Conservation (phyloP, 2,329 filamentous ascomycete species). For the Lachnellula occidentalis region DNA sequence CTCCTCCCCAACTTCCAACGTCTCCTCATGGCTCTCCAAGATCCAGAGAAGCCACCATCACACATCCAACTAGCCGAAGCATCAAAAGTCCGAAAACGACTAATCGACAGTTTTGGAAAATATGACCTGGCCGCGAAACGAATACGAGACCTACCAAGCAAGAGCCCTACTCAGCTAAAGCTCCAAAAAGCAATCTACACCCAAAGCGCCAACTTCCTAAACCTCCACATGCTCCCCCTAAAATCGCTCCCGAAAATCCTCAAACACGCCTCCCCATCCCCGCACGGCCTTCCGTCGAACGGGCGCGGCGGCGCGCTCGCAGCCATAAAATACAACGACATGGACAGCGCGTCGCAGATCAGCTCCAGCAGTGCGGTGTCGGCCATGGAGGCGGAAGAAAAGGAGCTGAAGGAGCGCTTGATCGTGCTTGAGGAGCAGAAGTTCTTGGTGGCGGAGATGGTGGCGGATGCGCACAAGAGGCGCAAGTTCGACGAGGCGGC, state of each 20-base stretch:
- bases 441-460: slow-evolving; percentile 67
- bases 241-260: slow-evolving; percentile 55
- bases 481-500: slow-evolving; percentile 66
- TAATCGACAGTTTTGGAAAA: slow-evolving; percentile 67
- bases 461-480: slow-evolving; percentile 60
- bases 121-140: slow-evolving; percentile 64
- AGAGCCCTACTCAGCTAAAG: slow-evolving; percentile 56
- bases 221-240: slow-evolving; percentile 69
- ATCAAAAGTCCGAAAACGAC: slow-evolving; percentile 62
- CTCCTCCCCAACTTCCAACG: slow-evolving; percentile 66
- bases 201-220: slow-evolving; percentile 63
- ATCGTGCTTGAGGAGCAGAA: slow-evolving; percentile 69
- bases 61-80: slow-evolving; percentile 58
- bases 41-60: slow-evolving; percentile 48
- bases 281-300: slow-evolving; percentile 15
- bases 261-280: slow-evolving; percentile 53
- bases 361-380: slow-evolving; percentile 56
- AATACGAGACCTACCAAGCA: slow-evolving; percentile 60
- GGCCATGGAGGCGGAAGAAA: slow-evolving; percentile 63
- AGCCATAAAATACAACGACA: slow-evolving; percentile 53
- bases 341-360: slow-evolving; percentile 42
- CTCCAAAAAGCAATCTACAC: slow-evolving; percentile 65
- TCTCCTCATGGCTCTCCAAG: slow-evolving; percentile 57
- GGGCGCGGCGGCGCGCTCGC: slow-evolving; percentile 41
- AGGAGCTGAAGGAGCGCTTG: slow-evolving; percentile 58